Conservation (phyloP, 1,139 yeast species). For the Debaryomyces fabryi region DNA sequence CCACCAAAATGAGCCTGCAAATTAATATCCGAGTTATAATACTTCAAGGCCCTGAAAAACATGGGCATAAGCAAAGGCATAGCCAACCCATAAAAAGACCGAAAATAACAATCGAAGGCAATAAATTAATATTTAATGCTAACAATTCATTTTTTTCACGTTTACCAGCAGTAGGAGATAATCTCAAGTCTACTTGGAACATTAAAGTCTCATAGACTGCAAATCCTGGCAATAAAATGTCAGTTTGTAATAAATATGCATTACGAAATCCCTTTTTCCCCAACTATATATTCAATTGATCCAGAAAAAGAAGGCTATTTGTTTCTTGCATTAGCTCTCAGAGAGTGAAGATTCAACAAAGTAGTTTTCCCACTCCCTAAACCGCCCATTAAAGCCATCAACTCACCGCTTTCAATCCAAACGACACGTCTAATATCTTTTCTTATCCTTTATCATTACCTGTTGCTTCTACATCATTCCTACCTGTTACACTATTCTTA, state of each 20-base stretch:
- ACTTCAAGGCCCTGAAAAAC: too few relatives aligned
- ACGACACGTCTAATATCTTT: slow-evolving; percentile 46
- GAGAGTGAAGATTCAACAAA: slow-evolving; percentile 68
- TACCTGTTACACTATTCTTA: slow-evolving; percentile 30
- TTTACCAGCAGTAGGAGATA: slow-evolving; percentile 44
- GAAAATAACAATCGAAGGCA: too few relatives aligned
- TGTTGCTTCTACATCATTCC: slow-evolving; percentile 11
- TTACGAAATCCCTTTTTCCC: slow-evolving; percentile 29
- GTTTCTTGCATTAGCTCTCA: slow-evolving; percentile 47
- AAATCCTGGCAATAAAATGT: slow-evolving; percentile 67
- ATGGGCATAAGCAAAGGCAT: too few relatives aligned
- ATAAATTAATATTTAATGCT: too few relatives aligned
- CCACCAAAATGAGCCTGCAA: too few relatives aligned
- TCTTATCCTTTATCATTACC: slow-evolving; percentile 7
- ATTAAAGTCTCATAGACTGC: slow-evolving; percentile 71
- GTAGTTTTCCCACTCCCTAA: slow-evolving; percentile 91
- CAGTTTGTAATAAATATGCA: slow-evolving; percentile 81
- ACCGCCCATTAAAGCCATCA: slow-evolving; percentile 79
- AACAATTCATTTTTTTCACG: slow-evolving; percentile 53
- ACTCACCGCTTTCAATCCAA: slow-evolving; percentile 56
- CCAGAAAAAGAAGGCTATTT: slow-evolving; percentile 38
- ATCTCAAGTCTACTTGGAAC: slow-evolving; percentile 71
- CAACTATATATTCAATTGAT: slow-evolving; percentile 21
- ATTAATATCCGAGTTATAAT: too few relatives aligned
- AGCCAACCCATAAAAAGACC: too few relatives aligned